Conservation (phyloP, 2,329 filamentous ascomycete genomes). For the Cordyceps javanica region DNA sequence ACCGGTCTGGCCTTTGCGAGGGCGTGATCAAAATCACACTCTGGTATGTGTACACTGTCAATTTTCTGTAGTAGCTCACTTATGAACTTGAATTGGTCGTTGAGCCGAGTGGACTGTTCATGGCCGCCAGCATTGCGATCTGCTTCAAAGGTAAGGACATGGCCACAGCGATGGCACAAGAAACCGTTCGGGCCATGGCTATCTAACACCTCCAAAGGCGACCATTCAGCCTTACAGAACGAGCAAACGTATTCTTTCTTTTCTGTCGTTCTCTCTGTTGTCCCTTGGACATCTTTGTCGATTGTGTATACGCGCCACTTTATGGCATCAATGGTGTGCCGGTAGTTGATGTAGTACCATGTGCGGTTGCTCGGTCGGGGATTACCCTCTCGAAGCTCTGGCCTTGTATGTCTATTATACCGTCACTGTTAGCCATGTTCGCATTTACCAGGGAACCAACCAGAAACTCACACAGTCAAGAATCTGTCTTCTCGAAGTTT, state of each 20-base stretch:
- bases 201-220: conserved; percentile 82
- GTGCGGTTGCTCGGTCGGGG: conserved; percentile 78
- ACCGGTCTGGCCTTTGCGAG: conserved; percentile 58
- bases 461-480: conserved; percentile 60
- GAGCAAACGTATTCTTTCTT: conserved; percentile 88
- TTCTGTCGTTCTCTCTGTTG: conserved; percentile 72
- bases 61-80: conserved; percentile 71
- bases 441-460: background rate
- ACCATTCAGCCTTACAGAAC: conserved; percentile 80
- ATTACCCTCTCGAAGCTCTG: conserved; percentile 74
- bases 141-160: conserved; percentile 56
- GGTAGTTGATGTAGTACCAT: conserved; percentile 96
- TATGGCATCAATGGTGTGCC: conserved; percentile 89
- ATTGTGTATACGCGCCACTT: conserved; percentile 90
- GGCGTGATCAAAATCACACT: conserved; percentile 67
- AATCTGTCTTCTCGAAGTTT: conserved; percentile 82
- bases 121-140: conserved; percentile 64
- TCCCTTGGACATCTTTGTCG: conserved; percentile 80
- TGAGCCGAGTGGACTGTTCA: conserved; percentile 67
- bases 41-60: conserved; percentile 67
- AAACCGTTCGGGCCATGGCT: conserved; percentile 66
- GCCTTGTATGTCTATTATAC: conserved; percentile 49
- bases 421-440: conserved; percentile 21
- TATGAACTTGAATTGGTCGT: conserved; percentile 74
- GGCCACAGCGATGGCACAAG: conserved; percentile 72